Percentiles rank a stretch among this genome's conserved stretches.
These are phyloP conservation scores for Lepidopterella palustris DNA, from an alignment of 495 filamentous ascomycete species.

Conservation along the genomic window DNA sequence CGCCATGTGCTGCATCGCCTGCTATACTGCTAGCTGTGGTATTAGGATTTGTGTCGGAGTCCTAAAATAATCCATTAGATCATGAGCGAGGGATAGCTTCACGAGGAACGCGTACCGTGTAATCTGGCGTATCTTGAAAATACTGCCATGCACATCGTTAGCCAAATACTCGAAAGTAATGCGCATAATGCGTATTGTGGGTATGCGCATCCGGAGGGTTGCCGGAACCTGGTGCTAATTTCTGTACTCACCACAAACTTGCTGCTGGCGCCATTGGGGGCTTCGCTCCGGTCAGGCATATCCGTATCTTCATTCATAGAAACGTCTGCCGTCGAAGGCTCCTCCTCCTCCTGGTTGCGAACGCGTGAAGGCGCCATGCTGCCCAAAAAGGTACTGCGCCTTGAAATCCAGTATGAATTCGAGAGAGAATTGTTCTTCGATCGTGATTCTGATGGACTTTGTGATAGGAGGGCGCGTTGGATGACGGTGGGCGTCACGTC, in stretches of 20 bases:
- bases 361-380: slow-evolving; percentile 30
- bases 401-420: slow-evolving; percentile 1
- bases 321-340: slow-evolving; percentile 26
- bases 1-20: slow-evolving; percentile 56
- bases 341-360: slow-evolving; percentile 23
- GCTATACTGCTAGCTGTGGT: slow-evolving; percentile 83
- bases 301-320: slow-evolving; percentile 28
- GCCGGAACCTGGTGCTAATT: background rate
- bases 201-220: background rate
- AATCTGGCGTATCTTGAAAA: slow-evolving; percentile 75
- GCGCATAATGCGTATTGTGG: background rate
- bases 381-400: slow-evolving; percentile 10
- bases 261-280: slow-evolving; percentile 14
- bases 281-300: slow-evolving; percentile 17
- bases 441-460: background rate
- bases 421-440: slow-evolving; percentile 3
- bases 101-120: slow-evolving; percentile 47
- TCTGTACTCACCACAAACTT: slow-evolving; percentile 19
- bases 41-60: slow-evolving; percentile 89
- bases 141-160: slow-evolving; percentile 17
- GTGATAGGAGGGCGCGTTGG: background rate
- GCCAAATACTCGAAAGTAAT: background rate
- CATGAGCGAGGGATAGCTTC: background rate
- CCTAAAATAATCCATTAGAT: slow-evolving; percentile 38
- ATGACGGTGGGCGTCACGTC: slow-evolving; percentile 9